A percentile compares a stretch with the other conserved stretches of the same genome.
These are phyloP conservation scores for Ilyonectria mors-panacis DNA, from an alignment of 2,329 filamentous ascomycete genomes.

Conservation along the genomic window DNA sequence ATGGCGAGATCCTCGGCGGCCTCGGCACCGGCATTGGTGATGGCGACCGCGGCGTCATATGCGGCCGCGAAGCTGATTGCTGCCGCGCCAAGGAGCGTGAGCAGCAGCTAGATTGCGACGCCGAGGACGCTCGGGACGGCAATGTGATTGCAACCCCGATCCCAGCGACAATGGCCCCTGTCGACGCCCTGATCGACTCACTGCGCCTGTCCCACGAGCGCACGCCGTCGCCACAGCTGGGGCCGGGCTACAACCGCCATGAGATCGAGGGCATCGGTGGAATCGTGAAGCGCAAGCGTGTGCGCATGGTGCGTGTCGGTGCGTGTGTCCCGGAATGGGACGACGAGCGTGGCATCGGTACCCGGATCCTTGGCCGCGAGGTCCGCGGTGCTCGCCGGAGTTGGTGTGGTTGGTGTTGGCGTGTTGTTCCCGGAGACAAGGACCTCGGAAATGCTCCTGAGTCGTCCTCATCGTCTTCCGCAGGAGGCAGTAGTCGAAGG, in stretches of 20 bases:
- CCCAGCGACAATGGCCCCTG: slow-evolving; percentile 38
- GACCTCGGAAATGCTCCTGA: slow-evolving; percentile 53
- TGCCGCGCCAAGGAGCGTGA: slow-evolving; percentile 84
- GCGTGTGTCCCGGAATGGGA: slow-evolving; percentile 89
- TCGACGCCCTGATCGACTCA: slow-evolving; percentile 50
- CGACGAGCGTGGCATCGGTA: slow-evolving; percentile 76
- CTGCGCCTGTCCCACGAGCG: slow-evolving; percentile 52
- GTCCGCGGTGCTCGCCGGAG: slow-evolving; percentile 77
- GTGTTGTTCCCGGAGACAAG: slow-evolving; percentile 75
- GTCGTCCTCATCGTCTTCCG: slow-evolving; percentile 46
- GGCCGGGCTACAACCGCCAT: slow-evolving; percentile 85
- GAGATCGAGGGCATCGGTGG: slow-evolving; percentile 95
- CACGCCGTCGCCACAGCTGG: slow-evolving; percentile 66
- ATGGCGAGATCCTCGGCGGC: slow-evolving; percentile 84
- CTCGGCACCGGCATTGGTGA: slow-evolving; percentile 91
- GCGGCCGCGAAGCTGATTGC: slow-evolving; percentile 83
- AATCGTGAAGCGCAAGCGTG: slow-evolving; percentile 88
- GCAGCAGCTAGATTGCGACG: slow-evolving; percentile 88
- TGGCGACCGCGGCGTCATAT: slow-evolving; percentile 89
- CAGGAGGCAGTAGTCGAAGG: slow-evolving; percentile 38
- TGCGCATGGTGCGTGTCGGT: slow-evolving; percentile 85
- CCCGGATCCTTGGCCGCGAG: slow-evolving; percentile 79
- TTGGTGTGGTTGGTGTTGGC: slow-evolving; percentile 94
- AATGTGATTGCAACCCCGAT: slow-evolving; percentile 39
- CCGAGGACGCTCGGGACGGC: slow-evolving; percentile 75